These are phyloP conservation scores for Yamadazyma kitorensis DNA, from an alignment of 805 yeast species.

Conservation along the genomic window DNA sequence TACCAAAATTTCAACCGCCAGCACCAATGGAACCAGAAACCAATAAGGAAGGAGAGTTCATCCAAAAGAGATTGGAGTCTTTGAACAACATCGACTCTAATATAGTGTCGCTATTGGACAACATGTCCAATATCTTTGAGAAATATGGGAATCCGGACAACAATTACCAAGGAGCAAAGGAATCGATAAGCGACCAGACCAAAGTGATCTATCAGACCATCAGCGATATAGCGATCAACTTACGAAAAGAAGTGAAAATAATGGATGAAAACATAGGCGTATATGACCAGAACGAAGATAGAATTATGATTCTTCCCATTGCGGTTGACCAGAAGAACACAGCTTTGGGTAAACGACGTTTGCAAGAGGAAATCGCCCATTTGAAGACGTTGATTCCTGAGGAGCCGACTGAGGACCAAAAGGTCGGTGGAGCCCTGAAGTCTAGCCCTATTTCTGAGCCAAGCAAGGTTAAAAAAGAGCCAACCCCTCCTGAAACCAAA, in stretches of 20 bases:
- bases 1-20: no score
- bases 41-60: conserved; percentile 23
- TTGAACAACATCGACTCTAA: conserved; percentile 51
- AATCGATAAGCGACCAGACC: conserved; percentile 43
- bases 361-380: conserved; percentile 43
- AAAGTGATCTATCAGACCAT: conserved; percentile 50
- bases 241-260: conserved; percentile 64
- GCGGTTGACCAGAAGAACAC: conserved; percentile 69
- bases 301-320: conserved; percentile 60
- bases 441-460: no score
- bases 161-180: conserved; percentile 23
- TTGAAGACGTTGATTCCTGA: conserved; percentile 14
- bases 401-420: conserved; percentile 10
- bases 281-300: conserved; percentile 41
- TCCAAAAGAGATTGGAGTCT: conserved; percentile 51
- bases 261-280: conserved; percentile 60
- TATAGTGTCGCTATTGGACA: conserved; percentile 50
- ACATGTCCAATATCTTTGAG: conserved; percentile 46
- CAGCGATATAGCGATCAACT: conserved; percentile 54
- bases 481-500: no score
- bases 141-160: conserved; percentile 31
- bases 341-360: conserved; percentile 57
- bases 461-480: no score
- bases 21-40: no score
- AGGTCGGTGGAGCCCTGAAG: conserved; percentile 5